Percentiles rank a stretch among this genome's conserved stretches.
These are phyloP conservation scores for Fusarium longipes DNA, from an alignment of 2,329 filamentous ascomycete species.

Conservation along the genomic window DNA sequence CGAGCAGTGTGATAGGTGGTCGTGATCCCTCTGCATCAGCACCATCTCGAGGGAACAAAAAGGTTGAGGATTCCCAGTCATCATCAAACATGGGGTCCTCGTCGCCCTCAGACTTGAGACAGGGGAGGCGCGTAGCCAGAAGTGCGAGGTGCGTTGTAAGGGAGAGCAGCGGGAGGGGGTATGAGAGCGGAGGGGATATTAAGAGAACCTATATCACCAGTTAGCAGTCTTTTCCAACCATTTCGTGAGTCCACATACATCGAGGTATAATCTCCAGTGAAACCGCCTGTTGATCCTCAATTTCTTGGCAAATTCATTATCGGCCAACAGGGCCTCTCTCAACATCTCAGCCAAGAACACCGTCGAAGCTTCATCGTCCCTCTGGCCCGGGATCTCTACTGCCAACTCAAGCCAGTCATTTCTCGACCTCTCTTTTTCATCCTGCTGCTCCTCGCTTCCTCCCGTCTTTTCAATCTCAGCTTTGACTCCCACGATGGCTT, in stretches of 20 bases:
- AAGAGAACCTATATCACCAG: constrained; percentile 77
- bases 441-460: constrained; percentile 51
- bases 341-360: constrained; percentile 91
- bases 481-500: constrained; percentile 95
- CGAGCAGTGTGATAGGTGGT: constrained; percentile 90
- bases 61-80: constrained; percentile 88
- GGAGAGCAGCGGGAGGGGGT: constrained; percentile 91
- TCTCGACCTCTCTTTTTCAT: constrained; percentile 56
- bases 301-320: constrained; percentile 74
- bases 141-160: constrained; percentile 94
- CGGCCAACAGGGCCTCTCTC: constrained; percentile 83
- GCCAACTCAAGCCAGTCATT: constrained; percentile 87
- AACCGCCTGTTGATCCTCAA: constrained; percentile 90
- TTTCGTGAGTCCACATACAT: constrained; percentile 68
- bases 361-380: constrained; percentile 91
- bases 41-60: constrained; percentile 73
- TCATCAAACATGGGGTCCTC: constrained; percentile 98
- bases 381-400: constrained; percentile 89
- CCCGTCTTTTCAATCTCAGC: constrained; percentile 86
- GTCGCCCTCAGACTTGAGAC: constrained; percentile 87
- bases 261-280: constrained; percentile 96
- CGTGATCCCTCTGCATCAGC: constrained; percentile 55
- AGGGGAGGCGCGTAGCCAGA: constrained; percentile 84
- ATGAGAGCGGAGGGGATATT: constrained; percentile 91
- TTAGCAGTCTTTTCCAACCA: not conserved